Base-by-base conservation (phyloP, 148 eudicot genomes). In the Oxyria digyna region DNA sequence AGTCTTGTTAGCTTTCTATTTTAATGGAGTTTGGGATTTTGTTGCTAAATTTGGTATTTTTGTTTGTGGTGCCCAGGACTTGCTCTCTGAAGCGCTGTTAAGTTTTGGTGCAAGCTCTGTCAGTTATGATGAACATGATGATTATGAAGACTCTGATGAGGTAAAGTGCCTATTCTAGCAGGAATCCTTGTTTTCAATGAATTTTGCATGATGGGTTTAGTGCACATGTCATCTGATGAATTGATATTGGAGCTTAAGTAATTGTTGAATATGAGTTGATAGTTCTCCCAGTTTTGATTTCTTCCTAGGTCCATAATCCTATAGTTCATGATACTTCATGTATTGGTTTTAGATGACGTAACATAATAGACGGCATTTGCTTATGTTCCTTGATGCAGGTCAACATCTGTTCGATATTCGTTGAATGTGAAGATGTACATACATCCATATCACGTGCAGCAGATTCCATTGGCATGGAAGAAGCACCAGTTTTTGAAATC, bases 41-140 rank as follows among this genome's bases (percentile, higher is more conserved):
- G 57, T 3, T 21, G 57, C 57, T 50, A 21, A 50, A 50, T 21
- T 21, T 50, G 26, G 57, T 29, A 4, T 26, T 9, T 4, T 67
- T 66, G 35, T 33, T 74, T 72, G 68, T 66, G 35, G 42, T 76
- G 68, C 70, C 38, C 74, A 92, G 98, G 98, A 84, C 71, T 66
- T 77, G 71, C 81, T 92, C 59, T 83, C 96, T 9, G 98, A 92
- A 85, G 85, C 94, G 70, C 96, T 92, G 67, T 70, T 92, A 74
- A 74, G 91, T 75, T 92, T 89, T 70, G 98, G 98, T 71, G 98
- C 98, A 27, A 83, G 78, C 73, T 92, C 98, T 41, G 81, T 89
- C 73, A 85, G 88, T 69, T 74, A 82, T 71, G 96, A 89, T 81
- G 89, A 85, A 68, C 81, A 83, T 31, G 89, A 86, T 32, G 75